Base-by-base conservation (phyloP, 345 rosid species). In the Populus nigra region DNA sequence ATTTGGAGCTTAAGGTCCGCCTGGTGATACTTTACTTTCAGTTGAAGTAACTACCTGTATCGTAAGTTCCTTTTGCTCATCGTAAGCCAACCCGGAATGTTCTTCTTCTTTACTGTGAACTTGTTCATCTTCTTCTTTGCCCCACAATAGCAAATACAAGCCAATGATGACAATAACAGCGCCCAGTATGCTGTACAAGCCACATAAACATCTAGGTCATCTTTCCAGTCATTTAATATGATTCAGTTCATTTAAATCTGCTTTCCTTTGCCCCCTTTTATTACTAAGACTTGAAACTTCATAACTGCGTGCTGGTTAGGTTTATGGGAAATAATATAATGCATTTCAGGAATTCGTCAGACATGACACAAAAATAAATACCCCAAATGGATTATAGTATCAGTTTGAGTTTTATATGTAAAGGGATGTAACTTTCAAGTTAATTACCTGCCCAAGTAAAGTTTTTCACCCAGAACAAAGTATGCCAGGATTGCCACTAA, bases 61-160 rank as follows among this genome's bases (percentile, higher is more conserved):
- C 36, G 41, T 8, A 20, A 13, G 36, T 9, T 70, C 76, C 1
- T 71, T 41, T 74, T 67, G 68, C 65, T 79, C 84, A 45, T 77
- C 81, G 18, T 39, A 17, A 20, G 71, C 43, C 1, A 71, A 68
- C 45, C 10, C 25, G 45, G 76, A 62, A 43, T 81, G 76, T 73
- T 76, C 83, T 43, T 70, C 68, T 36, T 78, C 66, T 72, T 79
- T 71, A 12, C 55, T 16, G 31, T 62, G 70, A 78, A 16, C 70
- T 47, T 74, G 65, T 55, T 55, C 67, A 29, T 85, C 90, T 11
- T 68, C 85, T 59, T 88, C 92, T 84, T 90, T 91, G n/a, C 94
- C 96, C 94, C 93, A 90, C 17, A 89, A 73, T 76, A 91, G 86
- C 78, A 90, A 50, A 80, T 91, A 91, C 38, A 91, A 69, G 55